Conservation (phyloP, 2,329 filamentous ascomycete genomes). For the Ascosphaera aggregata region DNA sequence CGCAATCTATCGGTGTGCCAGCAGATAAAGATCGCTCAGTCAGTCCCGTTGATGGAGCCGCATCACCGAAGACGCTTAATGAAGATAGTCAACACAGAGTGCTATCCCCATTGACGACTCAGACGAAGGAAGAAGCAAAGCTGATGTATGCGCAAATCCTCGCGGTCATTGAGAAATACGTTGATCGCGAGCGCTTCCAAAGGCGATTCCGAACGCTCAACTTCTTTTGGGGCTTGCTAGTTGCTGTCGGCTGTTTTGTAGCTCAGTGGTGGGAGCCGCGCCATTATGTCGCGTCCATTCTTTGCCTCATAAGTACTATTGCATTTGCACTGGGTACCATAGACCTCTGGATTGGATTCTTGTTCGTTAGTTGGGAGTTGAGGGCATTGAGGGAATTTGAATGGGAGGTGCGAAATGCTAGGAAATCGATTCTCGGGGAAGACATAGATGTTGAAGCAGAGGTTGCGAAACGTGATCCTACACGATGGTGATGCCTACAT, state of each 20-base stretch:
- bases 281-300: slow-evolving; percentile 55
- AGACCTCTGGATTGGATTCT: slow-evolving; percentile 62
- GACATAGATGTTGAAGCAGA: slow-evolving; percentile 7
- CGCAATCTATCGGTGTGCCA: background rate
- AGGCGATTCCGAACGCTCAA: slow-evolving; percentile 47
- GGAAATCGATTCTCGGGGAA: slow-evolving; percentile 7
- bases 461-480: slow-evolving; percentile 1
- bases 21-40: slow-evolving; percentile 2
- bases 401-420: slow-evolving; percentile 66
- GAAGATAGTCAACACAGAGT: slow-evolving; percentile 1
- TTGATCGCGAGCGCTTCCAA: slow-evolving; percentile 45
- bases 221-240: slow-evolving; percentile 42
- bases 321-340: slow-evolving; percentile 52
- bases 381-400: slow-evolving; percentile 72
- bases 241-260: slow-evolving; percentile 52
- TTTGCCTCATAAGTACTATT: slow-evolving; percentile 60
- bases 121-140: slow-evolving; percentile 12
- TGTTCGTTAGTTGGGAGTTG: slow-evolving; percentile 73
- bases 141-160: slow-evolving; percentile 51
- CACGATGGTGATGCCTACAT: background rate
- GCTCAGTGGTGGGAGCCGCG: slow-evolving; percentile 68
- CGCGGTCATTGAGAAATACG: slow-evolving; percentile 43
- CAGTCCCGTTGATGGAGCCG: background rate
- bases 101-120: slow-evolving; percentile 11
- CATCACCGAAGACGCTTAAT: background rate